phyloP scores from a whole-genome alignment of 2,329 filamentous ascomycete species.

The Leptographium radiaticola region DNA sequence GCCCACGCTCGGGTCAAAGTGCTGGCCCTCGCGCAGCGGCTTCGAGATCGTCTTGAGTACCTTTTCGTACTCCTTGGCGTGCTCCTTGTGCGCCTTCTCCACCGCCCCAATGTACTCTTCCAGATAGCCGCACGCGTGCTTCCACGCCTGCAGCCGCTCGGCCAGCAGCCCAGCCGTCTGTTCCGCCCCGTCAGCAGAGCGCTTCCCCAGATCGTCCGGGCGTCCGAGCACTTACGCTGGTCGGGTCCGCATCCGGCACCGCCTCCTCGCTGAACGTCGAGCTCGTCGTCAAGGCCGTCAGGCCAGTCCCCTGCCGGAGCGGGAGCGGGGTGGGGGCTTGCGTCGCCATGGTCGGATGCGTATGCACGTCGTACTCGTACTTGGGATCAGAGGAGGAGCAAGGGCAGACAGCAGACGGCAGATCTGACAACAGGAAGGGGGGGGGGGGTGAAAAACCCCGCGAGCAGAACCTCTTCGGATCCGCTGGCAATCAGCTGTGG shows the following conservation, averaged over 20 bases:
- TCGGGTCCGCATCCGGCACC: constrained; percentile 44
- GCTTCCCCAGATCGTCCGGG: not conserved
- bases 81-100: constrained; percentile 72
- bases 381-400: not conserved
- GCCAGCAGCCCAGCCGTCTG: constrained; percentile 69
- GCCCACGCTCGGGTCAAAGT: constrained; percentile 84
- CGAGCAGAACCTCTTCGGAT: not conserved
- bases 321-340: constrained; percentile 9
- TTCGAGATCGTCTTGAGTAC: constrained; percentile 83
- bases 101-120: constrained; percentile 80
- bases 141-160: constrained; percentile 88
- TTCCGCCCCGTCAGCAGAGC: constrained; percentile 1
- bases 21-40: constrained; percentile 77
- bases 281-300: constrained; percentile 7
- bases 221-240: constrained; percentile 29
- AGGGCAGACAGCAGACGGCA: not conserved
- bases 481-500: not conserved
- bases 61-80: constrained; percentile 92
- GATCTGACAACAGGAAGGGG: not conserved
- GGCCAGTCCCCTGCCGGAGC: constrained; percentile 11
- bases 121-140: constrained; percentile 81
- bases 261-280: constrained; percentile 41
- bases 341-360: not conserved
- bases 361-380: not conserved
- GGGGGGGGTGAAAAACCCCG: not conserved